Evolutionary conservation across 1,139 yeast genomes (phyloP).

Genomic region (Sporopachydermia cereana): DNA sequence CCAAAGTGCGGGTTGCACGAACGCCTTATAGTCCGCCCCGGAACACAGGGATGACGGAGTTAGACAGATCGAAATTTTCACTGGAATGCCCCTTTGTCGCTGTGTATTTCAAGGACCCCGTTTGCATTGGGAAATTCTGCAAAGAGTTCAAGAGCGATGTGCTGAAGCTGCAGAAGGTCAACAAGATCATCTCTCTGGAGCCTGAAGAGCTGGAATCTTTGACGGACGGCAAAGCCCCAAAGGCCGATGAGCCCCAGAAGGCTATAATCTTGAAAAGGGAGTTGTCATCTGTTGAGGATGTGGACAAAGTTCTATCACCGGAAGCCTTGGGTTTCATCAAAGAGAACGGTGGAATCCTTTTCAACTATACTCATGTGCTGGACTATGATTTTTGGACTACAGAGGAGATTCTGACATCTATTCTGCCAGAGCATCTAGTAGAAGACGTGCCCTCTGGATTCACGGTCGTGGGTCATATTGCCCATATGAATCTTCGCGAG

Average conservation of each 20-base stretch:
- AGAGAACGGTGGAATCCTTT: constrained; percentile 35
- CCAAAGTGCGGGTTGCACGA: background rate
- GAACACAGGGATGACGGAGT: constrained; percentile 47
- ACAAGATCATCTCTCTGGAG: constrained; percentile 45
- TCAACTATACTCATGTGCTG: constrained; percentile 44
- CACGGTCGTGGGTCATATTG: constrained; percentile 91
- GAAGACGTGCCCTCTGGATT: constrained; percentile 84
- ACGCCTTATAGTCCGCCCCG: constrained; percentile 44
- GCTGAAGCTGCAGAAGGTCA: constrained; percentile 49
- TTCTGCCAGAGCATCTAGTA: constrained; percentile 59
- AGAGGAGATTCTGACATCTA: constrained; percentile 73
- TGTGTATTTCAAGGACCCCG: constrained; percentile 60
- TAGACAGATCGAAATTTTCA: constrained; percentile 56
- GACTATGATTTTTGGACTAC: constrained; percentile 78
- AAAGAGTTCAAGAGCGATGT: constrained; percentile 44
- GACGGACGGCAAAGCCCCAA: constrained; percentile 13
- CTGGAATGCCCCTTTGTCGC: constrained; percentile 47
- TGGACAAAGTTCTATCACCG: constrained; percentile 28
- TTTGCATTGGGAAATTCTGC: constrained; percentile 34
- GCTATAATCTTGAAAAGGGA: constrained; percentile 55
- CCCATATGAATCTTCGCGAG: constrained; percentile 77
- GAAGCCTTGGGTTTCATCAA: constrained; percentile 35
- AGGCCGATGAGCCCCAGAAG: constrained; percentile 25
- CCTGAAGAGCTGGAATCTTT: constrained; percentile 19
- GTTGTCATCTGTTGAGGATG: constrained; percentile 30